Base-by-base conservation (phyloP, 192 early-diverging fungal genomes). In the Coemansia sp. region DNA sequence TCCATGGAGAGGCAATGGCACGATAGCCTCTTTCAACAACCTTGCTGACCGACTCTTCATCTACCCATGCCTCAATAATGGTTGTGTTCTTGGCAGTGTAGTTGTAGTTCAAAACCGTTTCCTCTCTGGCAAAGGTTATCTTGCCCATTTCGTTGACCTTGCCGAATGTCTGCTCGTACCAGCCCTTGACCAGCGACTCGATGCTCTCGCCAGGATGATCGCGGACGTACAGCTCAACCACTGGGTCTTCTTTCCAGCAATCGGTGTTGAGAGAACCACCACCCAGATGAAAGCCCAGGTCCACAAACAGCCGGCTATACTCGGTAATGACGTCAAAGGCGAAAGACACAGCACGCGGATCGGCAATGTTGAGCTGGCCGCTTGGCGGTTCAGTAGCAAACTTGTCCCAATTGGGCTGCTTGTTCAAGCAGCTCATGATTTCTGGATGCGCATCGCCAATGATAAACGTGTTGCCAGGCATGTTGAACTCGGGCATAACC, bases 401-500 rank as follows among this genome's bases (percentile, higher is more conserved):
- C 42, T 69, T 72, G 65, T 84, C 81, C 61, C 79, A 80, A 55
- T 70, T 77, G 57, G 86, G 87, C 71, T 82, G 84, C 37, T 72
- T 76, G 54, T 83, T 81, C 15, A 65, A 51, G 58, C 84, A 90
- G 50, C 78, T 72, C 65, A 86, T 80, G 44, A 83, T 71, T 57
- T 87, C 78, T 33, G 86, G 83, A 44, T 81, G 78, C 5, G 63
- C 77, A 52, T 80, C 79, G 19, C 75, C 71, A 11, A 85, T 14
- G 71, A 79, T 63, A 59, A 72, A 69, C 11, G 84, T 87, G 65
- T 92, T 86, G 3, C 85, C 87, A 16, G 91, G 89, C 81, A 89
- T 88, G 61, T 96, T 91, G 50, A 94, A 82, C 71, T 96, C 92
- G 4, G 92, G 92, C 59, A 94, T 88, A 13, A 96, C 68, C 19